Percentiles rank a stretch among this genome's conserved stretches.
Conservation (phyloP, 345 rosid genomes). For the Lepidium sativum region DNA sequence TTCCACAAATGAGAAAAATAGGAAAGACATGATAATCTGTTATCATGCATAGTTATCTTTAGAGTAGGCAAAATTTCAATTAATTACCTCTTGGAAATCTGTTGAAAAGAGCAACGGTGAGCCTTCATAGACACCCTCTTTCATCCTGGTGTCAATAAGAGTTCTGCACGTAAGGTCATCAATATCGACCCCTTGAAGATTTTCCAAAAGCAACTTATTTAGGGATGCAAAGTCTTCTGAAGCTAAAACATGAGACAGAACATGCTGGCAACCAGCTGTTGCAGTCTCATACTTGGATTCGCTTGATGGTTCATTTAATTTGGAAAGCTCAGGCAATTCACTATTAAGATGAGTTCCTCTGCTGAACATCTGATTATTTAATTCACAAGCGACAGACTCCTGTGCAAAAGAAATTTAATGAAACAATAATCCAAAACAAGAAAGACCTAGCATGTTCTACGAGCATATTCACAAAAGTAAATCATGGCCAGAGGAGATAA, state of each 20-base stretch:
- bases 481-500: background rate
- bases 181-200: slow-evolving; percentile 55
- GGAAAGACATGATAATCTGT: background rate
- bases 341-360: slow-evolving; percentile 34
- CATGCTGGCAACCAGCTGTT: slow-evolving; percentile 53
- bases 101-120: slow-evolving; percentile 51
- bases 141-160: slow-evolving; percentile 61
- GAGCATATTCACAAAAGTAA: background rate
- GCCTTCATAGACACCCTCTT: slow-evolving; percentile 62
- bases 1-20: background rate
- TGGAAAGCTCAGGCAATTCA: slow-evolving; percentile 25
- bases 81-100: slow-evolving; percentile 64
- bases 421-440: background rate
- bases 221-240: slow-evolving; percentile 69
- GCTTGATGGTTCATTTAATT: slow-evolving; percentile 29
- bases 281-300: slow-evolving; percentile 30
- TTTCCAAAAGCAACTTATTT: slow-evolving; percentile 61
- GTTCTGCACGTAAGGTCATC: slow-evolving; percentile 44
- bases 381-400: slow-evolving; percentile 38
- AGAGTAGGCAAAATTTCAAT: background rate
- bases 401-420: slow-evolving; percentile 25
- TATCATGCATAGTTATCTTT: background rate
- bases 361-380: slow-evolving; percentile 9
- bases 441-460: background rate
- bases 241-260: slow-evolving; percentile 48